These are phyloP conservation scores for Talaromyces sp. DNA, from an alignment of 2,329 filamentous ascomycete species.

Conservation along the genomic window DNA sequence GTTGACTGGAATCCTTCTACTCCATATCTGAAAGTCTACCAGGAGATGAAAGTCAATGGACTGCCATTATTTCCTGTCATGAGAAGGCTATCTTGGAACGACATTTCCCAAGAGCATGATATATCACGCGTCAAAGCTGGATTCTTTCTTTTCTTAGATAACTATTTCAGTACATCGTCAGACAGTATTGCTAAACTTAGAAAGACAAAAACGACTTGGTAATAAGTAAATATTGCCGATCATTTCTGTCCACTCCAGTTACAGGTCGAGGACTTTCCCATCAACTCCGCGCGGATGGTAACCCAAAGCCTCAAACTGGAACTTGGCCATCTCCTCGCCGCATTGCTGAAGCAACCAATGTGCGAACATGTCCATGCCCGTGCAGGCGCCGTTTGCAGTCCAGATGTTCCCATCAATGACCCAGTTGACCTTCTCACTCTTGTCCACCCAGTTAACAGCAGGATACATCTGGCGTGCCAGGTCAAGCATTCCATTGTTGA, in stretches of 20 bases:
- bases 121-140: too few species aligned
- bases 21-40: too few species aligned
- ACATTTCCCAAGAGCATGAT: too few species aligned
- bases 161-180: too few species aligned
- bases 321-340: conserved; percentile 2
- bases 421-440: neutral
- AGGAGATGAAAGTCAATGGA: too few species aligned
- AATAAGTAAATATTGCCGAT: too few species aligned
- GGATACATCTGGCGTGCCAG: neutral
- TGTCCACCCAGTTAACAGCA: conserved; percentile 8
- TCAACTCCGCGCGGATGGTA: conserved; percentile 5
- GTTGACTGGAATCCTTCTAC: too few species aligned
- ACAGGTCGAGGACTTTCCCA: conserved; percentile 2
- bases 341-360: conserved; percentile 12
- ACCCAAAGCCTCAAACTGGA: neutral
- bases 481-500: neutral
- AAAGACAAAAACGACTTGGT: too few species aligned
- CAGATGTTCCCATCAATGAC: conserved; percentile 10
- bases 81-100: too few species aligned
- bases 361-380: conserved; percentile 15
- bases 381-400: conserved; percentile 7
- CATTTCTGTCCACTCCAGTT: neutral
- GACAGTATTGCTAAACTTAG: too few species aligned
- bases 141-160: too few species aligned
- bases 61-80: too few species aligned